Evolutionary conservation across 208 protist species (phyloP).

Genomic region (Naegleria lovaniensis): DNA sequence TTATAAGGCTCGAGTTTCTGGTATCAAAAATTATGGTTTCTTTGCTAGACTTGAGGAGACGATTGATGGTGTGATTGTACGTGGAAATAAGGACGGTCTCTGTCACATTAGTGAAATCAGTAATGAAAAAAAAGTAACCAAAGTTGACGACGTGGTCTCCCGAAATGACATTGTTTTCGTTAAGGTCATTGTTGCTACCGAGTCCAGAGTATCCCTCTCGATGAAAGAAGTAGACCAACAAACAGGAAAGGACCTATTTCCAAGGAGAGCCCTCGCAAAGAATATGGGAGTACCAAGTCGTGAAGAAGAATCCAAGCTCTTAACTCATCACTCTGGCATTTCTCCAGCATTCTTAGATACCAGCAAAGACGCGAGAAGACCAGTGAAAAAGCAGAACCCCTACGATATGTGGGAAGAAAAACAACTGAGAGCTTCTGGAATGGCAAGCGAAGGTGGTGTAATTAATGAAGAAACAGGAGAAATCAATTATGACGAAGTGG

Average conservation of each 20-base stretch:
- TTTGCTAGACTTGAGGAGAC: not conserved
- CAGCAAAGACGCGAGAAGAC: not conserved
- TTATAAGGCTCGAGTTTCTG: not conserved
- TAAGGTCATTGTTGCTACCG: slow-evolving; percentile 58
- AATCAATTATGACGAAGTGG: slow-evolving; percentile 45
- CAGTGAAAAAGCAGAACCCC: slow-evolving; percentile 46
- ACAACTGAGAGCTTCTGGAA: slow-evolving; percentile 65
- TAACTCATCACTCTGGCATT: not conserved
- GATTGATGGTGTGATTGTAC: not conserved
- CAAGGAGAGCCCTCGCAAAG: not conserved
- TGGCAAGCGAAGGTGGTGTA: slow-evolving; percentile 55
- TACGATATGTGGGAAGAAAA: slow-evolving; percentile 66
- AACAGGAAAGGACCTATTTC: slow-evolving; percentile 46
- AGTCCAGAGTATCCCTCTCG: slow-evolving; percentile 55
- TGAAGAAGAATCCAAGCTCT: not conserved
- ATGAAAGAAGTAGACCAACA: slow-evolving; percentile 77
- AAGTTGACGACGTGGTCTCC: not conserved
- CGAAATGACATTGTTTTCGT: slow-evolving; percentile 30
- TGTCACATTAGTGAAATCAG: slow-evolving; percentile 14
- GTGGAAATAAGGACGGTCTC: not conserved
- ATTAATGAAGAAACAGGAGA: slow-evolving; percentile 55
- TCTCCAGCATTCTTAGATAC: not conserved
- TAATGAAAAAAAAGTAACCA: not conserved
- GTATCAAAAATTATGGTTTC: not conserved
- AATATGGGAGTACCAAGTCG: not conserved